Conservation (phyloP, 345 rosid genomes). For the Punica granatum region DNA sequence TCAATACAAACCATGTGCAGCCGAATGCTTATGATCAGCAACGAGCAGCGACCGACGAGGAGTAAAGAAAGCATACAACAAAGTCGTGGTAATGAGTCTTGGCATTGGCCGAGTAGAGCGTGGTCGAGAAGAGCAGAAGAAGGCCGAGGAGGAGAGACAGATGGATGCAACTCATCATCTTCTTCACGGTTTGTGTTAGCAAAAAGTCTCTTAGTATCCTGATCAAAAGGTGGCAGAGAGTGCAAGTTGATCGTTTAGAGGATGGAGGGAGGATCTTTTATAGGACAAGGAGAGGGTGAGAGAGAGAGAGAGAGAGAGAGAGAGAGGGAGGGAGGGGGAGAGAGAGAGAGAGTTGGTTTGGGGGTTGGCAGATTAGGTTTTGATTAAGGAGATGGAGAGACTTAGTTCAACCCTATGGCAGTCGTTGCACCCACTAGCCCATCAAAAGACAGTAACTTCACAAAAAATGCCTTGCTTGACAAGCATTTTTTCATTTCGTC, state of each 20-base stretch:
- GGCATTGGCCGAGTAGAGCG: constrained; percentile 28
- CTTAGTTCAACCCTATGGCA: constrained; percentile 29
- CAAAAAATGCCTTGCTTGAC: constrained; percentile 21
- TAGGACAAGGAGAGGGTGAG: constrained; percentile 16
- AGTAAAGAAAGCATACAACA: too few relatives aligned
- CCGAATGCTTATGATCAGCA: too few relatives aligned
- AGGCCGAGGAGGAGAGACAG: constrained; percentile 21
- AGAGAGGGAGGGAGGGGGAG: constrained; percentile 7
- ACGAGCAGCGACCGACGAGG: too few relatives aligned
- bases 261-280: not conserved
- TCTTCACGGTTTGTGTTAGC: not conserved
- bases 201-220: too few relatives aligned
- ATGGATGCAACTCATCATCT: not conserved
- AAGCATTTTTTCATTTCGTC: constrained; percentile 15
- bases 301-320: constrained; percentile 12
- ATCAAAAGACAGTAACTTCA: constrained; percentile 4
- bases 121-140: constrained; percentile 29
- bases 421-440: constrained; percentile 66
- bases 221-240: not conserved
- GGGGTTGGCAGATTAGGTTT: constrained; percentile 68
- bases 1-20: not conserved
- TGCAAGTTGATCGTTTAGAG: not conserved
- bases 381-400: constrained; percentile 20
- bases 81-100: constrained; percentile 59
- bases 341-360: constrained; percentile 17